These are phyloP conservation scores for Alternaria rosae DNA, from an alignment of 2,329 filamentous ascomycete genomes.

Conservation along the genomic window DNA sequence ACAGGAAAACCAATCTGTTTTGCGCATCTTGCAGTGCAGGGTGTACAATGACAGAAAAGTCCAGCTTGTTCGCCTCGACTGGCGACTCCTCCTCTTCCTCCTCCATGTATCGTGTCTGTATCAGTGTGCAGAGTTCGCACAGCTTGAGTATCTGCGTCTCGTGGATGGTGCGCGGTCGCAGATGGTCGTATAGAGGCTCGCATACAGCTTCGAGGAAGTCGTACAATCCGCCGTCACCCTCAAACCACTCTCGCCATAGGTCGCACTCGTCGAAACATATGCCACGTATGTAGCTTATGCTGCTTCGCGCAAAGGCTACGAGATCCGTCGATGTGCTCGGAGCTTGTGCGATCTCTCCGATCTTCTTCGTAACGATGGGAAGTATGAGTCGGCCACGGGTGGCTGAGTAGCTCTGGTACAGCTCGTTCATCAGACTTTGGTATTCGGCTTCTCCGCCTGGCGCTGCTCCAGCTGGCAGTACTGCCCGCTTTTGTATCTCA, in stretches of 20 bases:
- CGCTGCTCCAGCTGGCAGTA: slow-evolving; percentile 66
- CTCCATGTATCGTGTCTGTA: slow-evolving; percentile 71
- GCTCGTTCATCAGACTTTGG: slow-evolving; percentile 69
- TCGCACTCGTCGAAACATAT: slow-evolving; percentile 73
- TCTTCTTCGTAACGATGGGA: slow-evolving; percentile 69
- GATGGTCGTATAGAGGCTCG: slow-evolving; percentile 71
- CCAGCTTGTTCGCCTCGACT: slow-evolving; percentile 62
- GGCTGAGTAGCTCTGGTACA: slow-evolving; percentile 69
- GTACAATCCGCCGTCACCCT: slow-evolving; percentile 67
- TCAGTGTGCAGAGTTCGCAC: slow-evolving; percentile 70
- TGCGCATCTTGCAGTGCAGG: slow-evolving; percentile 73
- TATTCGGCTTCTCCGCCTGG: slow-evolving; percentile 68
- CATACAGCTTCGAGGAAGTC: slow-evolving; percentile 72
- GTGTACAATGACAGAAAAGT: slow-evolving; percentile 69
- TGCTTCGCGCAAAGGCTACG: slow-evolving; percentile 69
- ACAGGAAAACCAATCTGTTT: slow-evolving; percentile 70
- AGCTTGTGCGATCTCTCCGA: slow-evolving; percentile 62
- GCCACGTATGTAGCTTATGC: slow-evolving; percentile 70
- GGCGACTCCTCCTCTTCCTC: slow-evolving; percentile 58
- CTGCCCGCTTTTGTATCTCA: slow-evolving; percentile 72
- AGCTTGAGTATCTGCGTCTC: slow-evolving; percentile 71
- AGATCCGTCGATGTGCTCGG: slow-evolving; percentile 69
- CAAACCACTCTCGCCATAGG: slow-evolving; percentile 72
- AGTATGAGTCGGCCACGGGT: slow-evolving; percentile 66
- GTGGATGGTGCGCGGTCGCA: slow-evolving; percentile 70